Conservation (phyloP, 306 rosid species). For the Prunus dulcis region DNA sequence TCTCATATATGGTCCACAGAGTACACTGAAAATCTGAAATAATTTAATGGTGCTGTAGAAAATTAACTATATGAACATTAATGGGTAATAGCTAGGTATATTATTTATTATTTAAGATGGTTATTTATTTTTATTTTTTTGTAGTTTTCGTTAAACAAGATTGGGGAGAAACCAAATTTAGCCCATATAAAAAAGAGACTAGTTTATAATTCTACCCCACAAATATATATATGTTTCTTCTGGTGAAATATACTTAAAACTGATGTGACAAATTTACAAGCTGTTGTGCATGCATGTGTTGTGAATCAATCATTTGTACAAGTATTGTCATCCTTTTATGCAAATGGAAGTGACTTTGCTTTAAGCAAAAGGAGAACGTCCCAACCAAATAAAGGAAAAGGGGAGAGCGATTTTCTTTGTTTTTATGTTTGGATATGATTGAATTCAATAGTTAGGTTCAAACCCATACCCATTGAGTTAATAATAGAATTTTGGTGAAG, state of each 20-base stretch:
- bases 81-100: neutral
- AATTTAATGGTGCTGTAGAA: neutral
- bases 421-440: neutral
- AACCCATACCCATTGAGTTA: neutral
- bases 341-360: neutral
- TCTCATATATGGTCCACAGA: neutral
- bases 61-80: neutral
- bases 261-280: constrained; percentile 1
- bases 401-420: neutral
- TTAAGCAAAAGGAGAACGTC: neutral
- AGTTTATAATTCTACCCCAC: no score
- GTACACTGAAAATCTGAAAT: neutral
- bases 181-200: no score
- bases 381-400: constrained; percentile 7
- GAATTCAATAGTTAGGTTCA: neutral
- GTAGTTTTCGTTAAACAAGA: no score
- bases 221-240: neutral
- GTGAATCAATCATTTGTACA: constrained; percentile 3
- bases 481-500: neutral
- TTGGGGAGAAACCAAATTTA: no score
- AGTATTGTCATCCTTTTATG: neutral
- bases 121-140: no score
- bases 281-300: neutral
- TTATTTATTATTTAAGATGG: neutral
- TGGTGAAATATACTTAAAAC: neutral